A percentile compares a stretch with the other conserved stretches of the same genome.
Evolutionary conservation across 495 filamentous ascomycete genomes (phyloP).

Genomic region (Neurospora sp.): DNA sequence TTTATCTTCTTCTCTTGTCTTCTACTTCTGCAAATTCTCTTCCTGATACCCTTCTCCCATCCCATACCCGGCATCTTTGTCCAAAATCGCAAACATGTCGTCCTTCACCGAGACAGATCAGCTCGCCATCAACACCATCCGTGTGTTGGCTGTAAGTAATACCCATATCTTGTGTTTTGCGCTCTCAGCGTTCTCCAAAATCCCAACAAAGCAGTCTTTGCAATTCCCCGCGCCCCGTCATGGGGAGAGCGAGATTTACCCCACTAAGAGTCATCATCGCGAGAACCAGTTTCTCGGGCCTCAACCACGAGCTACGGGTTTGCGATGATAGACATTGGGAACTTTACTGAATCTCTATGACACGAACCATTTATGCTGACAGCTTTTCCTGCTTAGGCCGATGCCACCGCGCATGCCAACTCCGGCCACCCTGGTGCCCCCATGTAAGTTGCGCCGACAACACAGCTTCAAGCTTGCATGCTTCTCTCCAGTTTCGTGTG

Average conservation of each 20-base stretch:
- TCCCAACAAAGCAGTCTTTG: conserved; percentile 34
- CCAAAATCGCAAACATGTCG: conserved; percentile 57
- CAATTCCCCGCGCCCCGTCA: conserved; percentile 8
- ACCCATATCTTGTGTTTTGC: neutral
- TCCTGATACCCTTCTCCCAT: conserved; percentile 16
- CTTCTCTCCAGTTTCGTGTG: neutral
- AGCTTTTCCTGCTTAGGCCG: conserved; percentile 50
- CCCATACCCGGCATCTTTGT: conserved; percentile 6
- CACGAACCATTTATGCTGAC: conserved; percentile 14
- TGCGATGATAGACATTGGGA: conserved; percentile 4
- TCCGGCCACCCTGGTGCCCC: conserved; percentile 97
- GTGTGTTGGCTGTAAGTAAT: conserved; percentile 76
- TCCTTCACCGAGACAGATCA: conserved; percentile 72
- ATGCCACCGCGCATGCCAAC: conserved; percentile 94
- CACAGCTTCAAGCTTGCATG: neutral
- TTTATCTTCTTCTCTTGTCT: conserved; percentile 12
- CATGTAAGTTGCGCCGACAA: conserved; percentile 46
- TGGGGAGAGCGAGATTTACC: neutral
- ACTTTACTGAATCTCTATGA: neutral
- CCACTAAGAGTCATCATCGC: neutral
- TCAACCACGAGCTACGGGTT: neutral
- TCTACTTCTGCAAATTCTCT: conserved; percentile 20
- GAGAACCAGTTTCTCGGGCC: conserved; percentile 1
- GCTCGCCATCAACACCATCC: conserved; percentile 95
- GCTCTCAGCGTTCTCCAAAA: conserved; percentile 15